A percentile compares a stretch with the other conserved stretches of the same genome.
These are phyloP conservation scores for Auricularia heimuer DNA, from an alignment of 768 basidiomycete species.

Conservation along the genomic window DNA sequence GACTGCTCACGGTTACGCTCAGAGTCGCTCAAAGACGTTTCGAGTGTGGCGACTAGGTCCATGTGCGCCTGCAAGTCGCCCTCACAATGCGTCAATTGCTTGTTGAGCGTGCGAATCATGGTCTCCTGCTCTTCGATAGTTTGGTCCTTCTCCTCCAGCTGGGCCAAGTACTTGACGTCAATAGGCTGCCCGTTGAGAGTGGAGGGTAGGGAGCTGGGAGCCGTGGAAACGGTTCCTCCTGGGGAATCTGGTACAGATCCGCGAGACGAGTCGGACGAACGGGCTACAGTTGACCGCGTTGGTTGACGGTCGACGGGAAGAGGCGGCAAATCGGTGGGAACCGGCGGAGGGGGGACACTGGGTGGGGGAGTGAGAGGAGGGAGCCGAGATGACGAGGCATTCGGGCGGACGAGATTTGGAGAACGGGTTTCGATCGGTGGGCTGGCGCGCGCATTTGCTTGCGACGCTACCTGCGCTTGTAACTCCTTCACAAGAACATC, in stretches of 20 bases:
- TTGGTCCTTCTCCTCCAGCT: constrained; percentile 65
- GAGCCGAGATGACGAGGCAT: constrained; percentile 50
- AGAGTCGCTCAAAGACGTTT: constrained; percentile 79
- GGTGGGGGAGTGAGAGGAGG: constrained; percentile 87
- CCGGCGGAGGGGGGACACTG: constrained; percentile 74
- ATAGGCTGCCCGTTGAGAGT: constrained; percentile 25
- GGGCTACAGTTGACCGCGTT: constrained; percentile 36
- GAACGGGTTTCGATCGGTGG: constrained; percentile 11
- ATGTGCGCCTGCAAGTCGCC: constrained; percentile 84
- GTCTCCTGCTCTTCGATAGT: constrained; percentile 75
- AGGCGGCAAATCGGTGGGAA: constrained; percentile 39
- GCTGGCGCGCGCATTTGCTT: constrained; percentile 34
- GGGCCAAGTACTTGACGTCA: constrained; percentile 48
- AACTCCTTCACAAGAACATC: constrained; percentile 67
- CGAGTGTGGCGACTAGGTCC: constrained; percentile 77
- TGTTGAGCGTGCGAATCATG: constrained; percentile 91
- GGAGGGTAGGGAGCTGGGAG: constrained; percentile 31
- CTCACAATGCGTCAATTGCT: constrained; percentile 89
- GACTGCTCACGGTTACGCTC: constrained; percentile 78
- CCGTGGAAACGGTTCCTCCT: constrained; percentile 39
- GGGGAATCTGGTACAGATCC: constrained; percentile 62
- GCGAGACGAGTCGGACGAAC: constrained; percentile 46
- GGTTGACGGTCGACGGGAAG: constrained; percentile 41
- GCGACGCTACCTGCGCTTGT: constrained; percentile 45
- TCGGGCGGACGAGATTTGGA: constrained; percentile 37